A percentile compares a stretch with the other conserved stretches of the same genome.
These are phyloP conservation scores for Mrakia frigida DNA, from an alignment of 768 basidiomycete species.

Conservation along the genomic window DNA sequence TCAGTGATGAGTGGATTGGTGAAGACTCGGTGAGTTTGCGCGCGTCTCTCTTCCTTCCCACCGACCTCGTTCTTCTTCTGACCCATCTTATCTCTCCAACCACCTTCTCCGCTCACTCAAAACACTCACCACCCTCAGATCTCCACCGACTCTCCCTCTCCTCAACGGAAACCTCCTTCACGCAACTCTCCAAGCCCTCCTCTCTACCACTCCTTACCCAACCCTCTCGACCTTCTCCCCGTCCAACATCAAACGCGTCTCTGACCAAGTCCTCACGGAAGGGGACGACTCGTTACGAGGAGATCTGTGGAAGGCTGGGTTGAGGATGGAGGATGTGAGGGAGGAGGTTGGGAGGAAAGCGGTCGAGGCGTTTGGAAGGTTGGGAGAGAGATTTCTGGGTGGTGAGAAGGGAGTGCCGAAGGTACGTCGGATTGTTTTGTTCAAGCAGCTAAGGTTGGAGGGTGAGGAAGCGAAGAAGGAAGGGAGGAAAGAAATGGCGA, in stretches of 20 bases:
- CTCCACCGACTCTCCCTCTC: constrained; percentile 40
- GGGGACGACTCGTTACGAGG: not conserved
- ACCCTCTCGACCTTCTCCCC: constrained; percentile 31
- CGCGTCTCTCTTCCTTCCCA: constrained; percentile 42
- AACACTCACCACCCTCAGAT: constrained; percentile 49
- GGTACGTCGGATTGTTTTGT: not conserved
- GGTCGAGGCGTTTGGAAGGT: constrained; percentile 40
- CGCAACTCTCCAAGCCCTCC: constrained; percentile 75
- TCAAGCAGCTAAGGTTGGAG: too few relatives aligned
- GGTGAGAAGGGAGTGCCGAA: not conserved
- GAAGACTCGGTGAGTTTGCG: constrained; percentile 40
- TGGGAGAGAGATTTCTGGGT: constrained; percentile 54
- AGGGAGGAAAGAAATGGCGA: not conserved
- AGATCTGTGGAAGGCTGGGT: constrained; percentile 43
- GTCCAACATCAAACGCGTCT: not conserved
- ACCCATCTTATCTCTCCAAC: too few relatives aligned
- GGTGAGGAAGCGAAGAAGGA: not conserved
- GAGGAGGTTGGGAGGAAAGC: constrained; percentile 43
- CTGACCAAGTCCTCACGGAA: not conserved
- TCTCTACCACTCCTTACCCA: constrained; percentile 16
- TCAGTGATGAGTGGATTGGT: constrained; percentile 62
- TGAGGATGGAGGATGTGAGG: constrained; percentile 43
- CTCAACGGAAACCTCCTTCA: constrained; percentile 93
- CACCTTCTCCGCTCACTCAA: not conserved
- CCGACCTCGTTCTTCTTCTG: too few relatives aligned